phyloP scores from a whole-genome alignment of 257 asterid species.

The Solanum bukasovii region DNA sequence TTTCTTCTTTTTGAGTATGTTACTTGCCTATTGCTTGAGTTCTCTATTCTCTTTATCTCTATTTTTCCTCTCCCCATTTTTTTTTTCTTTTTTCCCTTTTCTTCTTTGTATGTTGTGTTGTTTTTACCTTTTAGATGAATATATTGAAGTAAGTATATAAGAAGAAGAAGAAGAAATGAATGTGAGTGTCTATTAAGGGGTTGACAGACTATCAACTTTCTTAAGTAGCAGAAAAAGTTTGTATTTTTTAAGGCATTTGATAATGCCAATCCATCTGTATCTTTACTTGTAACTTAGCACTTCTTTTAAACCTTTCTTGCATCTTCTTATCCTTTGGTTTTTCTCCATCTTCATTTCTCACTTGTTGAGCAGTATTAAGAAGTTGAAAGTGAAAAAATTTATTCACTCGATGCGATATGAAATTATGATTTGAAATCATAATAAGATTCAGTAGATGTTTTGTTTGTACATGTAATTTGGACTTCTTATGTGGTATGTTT shows the following conservation, averaged over 20 bases:
- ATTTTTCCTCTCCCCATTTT: slow-evolving; percentile 20
- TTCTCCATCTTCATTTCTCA: background rate
- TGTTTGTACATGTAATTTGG: too few relatives aligned
- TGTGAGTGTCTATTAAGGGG: background rate
- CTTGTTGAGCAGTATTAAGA: background rate
- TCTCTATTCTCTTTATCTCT: slow-evolving; percentile 56
- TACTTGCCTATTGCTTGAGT: slow-evolving; percentile 62
- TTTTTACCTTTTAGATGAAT: background rate
- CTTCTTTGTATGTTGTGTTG: background rate
- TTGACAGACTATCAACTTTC: slow-evolving; percentile 10
- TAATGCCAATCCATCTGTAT: background rate
- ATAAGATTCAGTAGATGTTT: too few relatives aligned
- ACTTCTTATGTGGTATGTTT: too few relatives aligned
- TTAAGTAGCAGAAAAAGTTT: background rate
- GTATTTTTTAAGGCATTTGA: background rate
- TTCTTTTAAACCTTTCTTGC: background rate
- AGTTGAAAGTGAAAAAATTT: background rate
- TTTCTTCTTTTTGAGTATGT: slow-evolving; percentile 68
- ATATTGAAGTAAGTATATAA: background rate
- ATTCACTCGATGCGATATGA: background rate
- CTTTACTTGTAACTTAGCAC: background rate
- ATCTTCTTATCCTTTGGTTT: background rate
- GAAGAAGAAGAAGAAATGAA: background rate
- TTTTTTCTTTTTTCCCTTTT: background rate
- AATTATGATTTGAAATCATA: too few relatives aligned